Base-by-base conservation (phyloP, 805 yeast genomes). In the Yamadazyma phyllophila region DNA sequence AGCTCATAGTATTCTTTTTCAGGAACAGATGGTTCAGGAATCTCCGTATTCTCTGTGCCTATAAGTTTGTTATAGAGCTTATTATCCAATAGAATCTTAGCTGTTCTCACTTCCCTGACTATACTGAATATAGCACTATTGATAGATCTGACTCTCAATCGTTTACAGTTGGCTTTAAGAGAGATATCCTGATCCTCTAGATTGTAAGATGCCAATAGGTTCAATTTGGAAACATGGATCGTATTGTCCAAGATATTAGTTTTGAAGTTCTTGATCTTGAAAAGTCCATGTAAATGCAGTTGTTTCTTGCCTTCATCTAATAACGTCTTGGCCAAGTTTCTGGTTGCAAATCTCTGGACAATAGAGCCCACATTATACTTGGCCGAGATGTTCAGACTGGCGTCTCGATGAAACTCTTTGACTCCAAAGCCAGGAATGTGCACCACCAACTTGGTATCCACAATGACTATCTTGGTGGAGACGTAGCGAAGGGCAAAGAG, bases 71-170 rank as follows among this genome's bases (percentile, higher is more conserved):
- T 41, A 47, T 61, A 71, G n/a, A 57, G 58, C 20, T 51, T 46
- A 39, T 68, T 68, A 15, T 54, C 58, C 14, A 60, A 52, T 2
- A 40, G 31, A 17, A 60, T 65, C 15, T 47, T 51, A 35, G 66
- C 59, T 43, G 68, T 70, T 36, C 66, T 51, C 8, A 68, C 41
- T 40, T 58, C 59, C 38, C 71, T 49, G 6, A 70, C 62, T 14
- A 71, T 52, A 30, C 64, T 63, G 47, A 71, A 71, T 5, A 71
- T 54, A 37, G 62, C 66, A 10, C 61, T 63, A 51, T 71, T 71
- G 11, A 69, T 66, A 1, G 74, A 69, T 30, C 56, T 60, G 24
- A 67, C 37, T 44, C 57, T 58, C 7, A 67, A 38, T 12, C 54
- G 55, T 44, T 67, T 67, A 26, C 61, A 53, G 11, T 54, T 47